A percentile compares a stretch with the other conserved stretches of the same genome.
phyloP scores from a whole-genome alignment of 2,329 filamentous ascomycete species.

The Aspergillus aculeatus region DNA sequence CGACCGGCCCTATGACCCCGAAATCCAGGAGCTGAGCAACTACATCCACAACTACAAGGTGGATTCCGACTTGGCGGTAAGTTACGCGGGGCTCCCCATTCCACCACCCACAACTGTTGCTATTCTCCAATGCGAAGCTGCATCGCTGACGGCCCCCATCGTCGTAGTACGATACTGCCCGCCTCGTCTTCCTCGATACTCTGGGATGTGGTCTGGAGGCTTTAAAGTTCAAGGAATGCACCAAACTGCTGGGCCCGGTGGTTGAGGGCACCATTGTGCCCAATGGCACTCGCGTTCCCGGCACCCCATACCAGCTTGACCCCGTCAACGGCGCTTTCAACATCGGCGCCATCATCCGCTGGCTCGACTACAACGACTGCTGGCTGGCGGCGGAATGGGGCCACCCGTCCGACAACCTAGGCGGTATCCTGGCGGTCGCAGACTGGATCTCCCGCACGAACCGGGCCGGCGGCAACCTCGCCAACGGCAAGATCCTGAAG shows the following conservation, averaged over 20 bases:
- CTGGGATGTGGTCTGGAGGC: constrained; percentile 95
- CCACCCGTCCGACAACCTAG: constrained; percentile 96
- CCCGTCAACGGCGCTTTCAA: constrained; percentile 97
- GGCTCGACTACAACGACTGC: constrained; percentile 99
- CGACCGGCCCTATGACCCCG: constrained; percentile 72
- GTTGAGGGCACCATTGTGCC: constrained; percentile 89
- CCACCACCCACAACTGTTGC: not conserved
- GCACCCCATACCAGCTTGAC: constrained; percentile 91
- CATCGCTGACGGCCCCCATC: not conserved
- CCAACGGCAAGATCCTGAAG: constrained; percentile 75
- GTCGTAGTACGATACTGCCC: constrained; percentile 76
- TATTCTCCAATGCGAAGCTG: not conserved
- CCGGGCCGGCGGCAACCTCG: constrained; percentile 73
- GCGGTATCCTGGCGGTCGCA: constrained; percentile 91
- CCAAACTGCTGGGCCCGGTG: constrained; percentile 87
- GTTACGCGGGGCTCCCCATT: constrained; percentile 51
- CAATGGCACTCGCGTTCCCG: constrained; percentile 86
- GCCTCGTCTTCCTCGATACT: constrained; percentile 95
- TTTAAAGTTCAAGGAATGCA: constrained; percentile 91
- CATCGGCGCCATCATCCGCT: constrained; percentile 97
- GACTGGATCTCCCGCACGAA: constrained; percentile 98
- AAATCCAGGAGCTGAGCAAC: constrained; percentile 91
- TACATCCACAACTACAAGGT: constrained; percentile 93
- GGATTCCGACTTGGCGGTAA: constrained; percentile 79
- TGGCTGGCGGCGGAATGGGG: constrained; percentile 99